phyloP scores from a whole-genome alignment of 2,329 filamentous ascomycete species.

The Penicillium freii region DNA sequence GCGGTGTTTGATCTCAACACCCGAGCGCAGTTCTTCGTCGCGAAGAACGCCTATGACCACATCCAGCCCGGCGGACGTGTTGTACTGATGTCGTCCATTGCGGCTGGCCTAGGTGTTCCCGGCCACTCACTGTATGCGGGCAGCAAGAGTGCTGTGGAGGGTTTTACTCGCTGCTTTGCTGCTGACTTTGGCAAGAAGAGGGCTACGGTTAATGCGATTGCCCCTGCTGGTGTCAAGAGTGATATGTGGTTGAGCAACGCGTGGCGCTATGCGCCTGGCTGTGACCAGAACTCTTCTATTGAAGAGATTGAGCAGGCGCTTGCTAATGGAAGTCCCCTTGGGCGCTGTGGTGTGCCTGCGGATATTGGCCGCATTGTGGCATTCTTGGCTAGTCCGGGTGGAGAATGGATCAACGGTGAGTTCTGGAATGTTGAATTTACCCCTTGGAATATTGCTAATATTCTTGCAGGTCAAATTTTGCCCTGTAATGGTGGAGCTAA shows the following conservation, averaged over 20 bases:
- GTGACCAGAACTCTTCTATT: slow-evolving; percentile 37
- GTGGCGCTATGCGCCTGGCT: slow-evolving; percentile 63
- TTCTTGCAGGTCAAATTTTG: slow-evolving; percentile 22
- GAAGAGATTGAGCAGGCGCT: slow-evolving; percentile 57
- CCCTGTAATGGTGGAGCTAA: slow-evolving; percentile 27
- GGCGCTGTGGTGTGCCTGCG: slow-evolving; percentile 57
- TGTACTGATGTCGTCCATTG: slow-evolving; percentile 71
- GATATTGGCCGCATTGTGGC: slow-evolving; percentile 60
- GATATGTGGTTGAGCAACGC: slow-evolving; percentile 74
- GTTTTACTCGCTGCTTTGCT: slow-evolving; percentile 72
- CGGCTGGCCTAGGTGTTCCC: slow-evolving; percentile 65
- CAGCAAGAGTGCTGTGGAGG: slow-evolving; percentile 73
- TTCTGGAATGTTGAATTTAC: slow-evolving; percentile 1
- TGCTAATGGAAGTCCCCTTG: slow-evolving; percentile 58
- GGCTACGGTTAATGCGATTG: slow-evolving; percentile 30
- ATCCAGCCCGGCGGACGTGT: slow-evolving; percentile 68
- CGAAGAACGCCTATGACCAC: slow-evolving; percentile 66
- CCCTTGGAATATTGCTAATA: slow-evolving; percentile 1
- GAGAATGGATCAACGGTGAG: slow-evolving; percentile 65
- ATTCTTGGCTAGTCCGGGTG: slow-evolving; percentile 56
- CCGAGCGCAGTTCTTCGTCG: slow-evolving; percentile 63
- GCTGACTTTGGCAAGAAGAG: slow-evolving; percentile 64
- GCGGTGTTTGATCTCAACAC: slow-evolving; percentile 62
- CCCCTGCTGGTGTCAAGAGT: slow-evolving; percentile 28
- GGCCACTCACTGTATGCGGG: slow-evolving; percentile 73